phyloP scores from a whole-genome alignment of 768 basidiomycete species.

The Neoboletus brunneissimus region DNA sequence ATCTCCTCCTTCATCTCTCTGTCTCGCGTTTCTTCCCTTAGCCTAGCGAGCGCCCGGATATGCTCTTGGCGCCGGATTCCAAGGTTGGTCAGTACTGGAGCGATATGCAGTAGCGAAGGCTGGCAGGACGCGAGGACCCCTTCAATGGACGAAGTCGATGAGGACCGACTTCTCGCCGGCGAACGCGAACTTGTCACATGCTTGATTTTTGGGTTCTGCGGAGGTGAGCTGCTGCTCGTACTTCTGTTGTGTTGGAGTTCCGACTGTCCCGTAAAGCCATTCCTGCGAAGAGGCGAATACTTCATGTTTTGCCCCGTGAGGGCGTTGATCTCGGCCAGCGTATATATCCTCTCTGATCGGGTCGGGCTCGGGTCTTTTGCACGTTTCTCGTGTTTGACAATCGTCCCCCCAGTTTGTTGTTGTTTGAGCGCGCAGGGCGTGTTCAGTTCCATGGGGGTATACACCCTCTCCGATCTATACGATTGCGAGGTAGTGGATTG shows the following conservation, averaged over 20 bases:
- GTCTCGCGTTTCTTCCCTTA: constrained; percentile 66
- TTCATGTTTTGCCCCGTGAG: constrained; percentile 28
- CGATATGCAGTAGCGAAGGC: constrained; percentile 63
- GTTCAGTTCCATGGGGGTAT: constrained; percentile 23
- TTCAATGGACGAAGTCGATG: constrained; percentile 45
- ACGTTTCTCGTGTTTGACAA: constrained; percentile 19
- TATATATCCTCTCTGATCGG: constrained; percentile 35
- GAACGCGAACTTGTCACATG: constrained; percentile 10
- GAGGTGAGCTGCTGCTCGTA: constrained; percentile 23
- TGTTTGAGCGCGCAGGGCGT: constrained; percentile 12
- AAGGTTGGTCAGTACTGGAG: constrained; percentile 51
- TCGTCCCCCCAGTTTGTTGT: constrained; percentile 12
- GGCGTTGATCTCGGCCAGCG: constrained; percentile 33
- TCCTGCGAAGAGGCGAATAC: constrained; percentile 23
- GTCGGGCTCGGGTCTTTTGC: constrained; percentile 26
- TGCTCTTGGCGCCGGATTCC: constrained; percentile 62
- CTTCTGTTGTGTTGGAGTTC: constrained; percentile 14
- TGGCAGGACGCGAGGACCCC: constrained; percentile 57
- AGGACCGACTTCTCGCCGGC: constrained; percentile 27
- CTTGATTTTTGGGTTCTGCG: constrained; percentile 11
- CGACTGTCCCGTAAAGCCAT: constrained; percentile 6
- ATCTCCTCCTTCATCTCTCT: constrained; percentile 70
- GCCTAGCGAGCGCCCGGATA: constrained; percentile 55
- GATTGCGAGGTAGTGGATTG: constrained; percentile 24
- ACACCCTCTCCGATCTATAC: constrained; percentile 24